phyloP scores from a whole-genome alignment of 208 protist genomes.

The Acanthamoeba culbertsoni region DNA sequence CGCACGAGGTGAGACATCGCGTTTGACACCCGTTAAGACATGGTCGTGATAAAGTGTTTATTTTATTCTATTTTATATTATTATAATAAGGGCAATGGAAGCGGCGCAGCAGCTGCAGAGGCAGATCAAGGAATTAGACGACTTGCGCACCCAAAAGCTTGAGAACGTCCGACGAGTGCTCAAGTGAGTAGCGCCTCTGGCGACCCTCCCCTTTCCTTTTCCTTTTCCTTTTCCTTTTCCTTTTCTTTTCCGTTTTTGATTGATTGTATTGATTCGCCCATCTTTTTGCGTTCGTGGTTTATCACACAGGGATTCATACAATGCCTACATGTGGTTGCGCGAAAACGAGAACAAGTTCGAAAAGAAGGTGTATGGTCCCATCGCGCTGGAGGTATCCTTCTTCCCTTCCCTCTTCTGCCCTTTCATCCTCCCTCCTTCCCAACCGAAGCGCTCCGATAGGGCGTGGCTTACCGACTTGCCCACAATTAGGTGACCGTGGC shows the following conservation, averaged over 20 bases:
- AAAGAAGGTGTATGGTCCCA: constrained; percentile 65
- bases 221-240: too few species aligned
- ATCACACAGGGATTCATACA: not conserved
- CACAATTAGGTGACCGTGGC: not conserved
- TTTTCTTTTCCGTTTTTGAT: too few species aligned
- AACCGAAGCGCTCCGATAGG: not conserved
- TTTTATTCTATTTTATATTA: not conserved
- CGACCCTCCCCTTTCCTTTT: not conserved
- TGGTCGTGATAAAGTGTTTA: too few species aligned
- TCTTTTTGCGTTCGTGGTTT: not conserved
- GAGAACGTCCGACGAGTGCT: not conserved
- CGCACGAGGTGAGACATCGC: not conserved
- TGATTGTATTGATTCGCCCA: not conserved
- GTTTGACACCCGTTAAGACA: not conserved
- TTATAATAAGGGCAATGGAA: not conserved
- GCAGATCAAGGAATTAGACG: not conserved
- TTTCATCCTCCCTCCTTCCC: not conserved
- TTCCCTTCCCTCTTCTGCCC: not conserved
- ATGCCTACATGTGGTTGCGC: constrained; percentile 31
- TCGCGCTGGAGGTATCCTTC: constrained; percentile 65
- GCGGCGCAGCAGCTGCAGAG: not conserved
- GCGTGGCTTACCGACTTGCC: not conserved
- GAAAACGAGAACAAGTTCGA: constrained; percentile 64
- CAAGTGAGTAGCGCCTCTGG: too few species aligned
- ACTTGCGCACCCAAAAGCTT: not conserved